A percentile compares a stretch with the other conserved stretches of the same genome.
Conservation (phyloP, 257 asterid species). For the Solanum sparsipilum region DNA sequence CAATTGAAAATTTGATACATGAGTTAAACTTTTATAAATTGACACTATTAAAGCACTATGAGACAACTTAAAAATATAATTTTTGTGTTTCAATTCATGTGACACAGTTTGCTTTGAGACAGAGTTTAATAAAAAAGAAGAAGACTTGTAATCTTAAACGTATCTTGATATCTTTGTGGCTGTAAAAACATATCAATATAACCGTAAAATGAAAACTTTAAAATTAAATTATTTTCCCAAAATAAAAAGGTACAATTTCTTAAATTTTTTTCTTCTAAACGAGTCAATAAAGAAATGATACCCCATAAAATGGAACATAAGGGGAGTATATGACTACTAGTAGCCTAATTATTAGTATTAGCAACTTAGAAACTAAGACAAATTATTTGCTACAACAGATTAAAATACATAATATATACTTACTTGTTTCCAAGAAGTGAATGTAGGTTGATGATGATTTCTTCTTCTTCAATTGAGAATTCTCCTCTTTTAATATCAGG, state of each 20-base stretch:
- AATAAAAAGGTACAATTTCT: neutral
- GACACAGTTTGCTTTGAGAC: neutral
- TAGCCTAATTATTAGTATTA: neutral
- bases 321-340: neutral
- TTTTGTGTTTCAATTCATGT: neutral
- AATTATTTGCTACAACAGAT: neutral
- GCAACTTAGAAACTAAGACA: neutral
- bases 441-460: conserved; percentile 19
- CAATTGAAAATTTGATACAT: neutral
- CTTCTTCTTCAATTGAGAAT: conserved; percentile 26
- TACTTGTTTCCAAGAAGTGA: conserved; percentile 14
- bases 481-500: conserved; percentile 29
- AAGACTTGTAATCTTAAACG: neutral
- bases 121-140: neutral
- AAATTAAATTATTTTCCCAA: neutral
- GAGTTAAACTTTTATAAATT: neutral
- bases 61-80: neutral
- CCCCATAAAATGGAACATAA: neutral
- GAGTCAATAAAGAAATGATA: neutral
- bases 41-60: neutral
- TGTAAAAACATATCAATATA: neutral
- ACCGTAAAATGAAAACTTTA: neutral
- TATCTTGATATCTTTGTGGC: neutral
- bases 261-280: neutral
- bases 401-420: neutral